Conservation (phyloP, 768 basidiomycete genomes). For the Naematelia aurantialba region DNA sequence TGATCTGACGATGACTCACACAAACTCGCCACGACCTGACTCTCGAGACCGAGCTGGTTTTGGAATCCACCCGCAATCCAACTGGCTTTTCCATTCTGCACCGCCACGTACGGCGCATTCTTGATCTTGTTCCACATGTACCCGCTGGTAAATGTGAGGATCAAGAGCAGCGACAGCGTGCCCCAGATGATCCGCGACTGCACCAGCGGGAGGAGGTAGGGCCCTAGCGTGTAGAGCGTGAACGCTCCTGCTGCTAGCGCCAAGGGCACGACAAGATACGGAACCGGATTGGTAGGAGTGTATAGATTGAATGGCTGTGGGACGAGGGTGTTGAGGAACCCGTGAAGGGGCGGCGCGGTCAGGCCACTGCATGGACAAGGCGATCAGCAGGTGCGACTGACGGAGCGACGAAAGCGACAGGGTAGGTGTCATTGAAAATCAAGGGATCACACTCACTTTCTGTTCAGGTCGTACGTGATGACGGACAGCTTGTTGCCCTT, state of each 20-base stretch:
- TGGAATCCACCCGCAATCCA: conserved; percentile 88
- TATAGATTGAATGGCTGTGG: conserved; percentile 73
- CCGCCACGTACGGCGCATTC: conserved; percentile 61
- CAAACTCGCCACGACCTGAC: conserved; percentile 74
- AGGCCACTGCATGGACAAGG: conserved; percentile 63
- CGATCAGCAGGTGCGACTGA: conserved; percentile 1
- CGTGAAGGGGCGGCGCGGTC: conserved; percentile 69
- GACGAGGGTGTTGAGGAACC: conserved; percentile 68
- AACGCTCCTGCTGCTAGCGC: conserved; percentile 50
- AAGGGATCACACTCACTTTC: conserved; percentile 33
- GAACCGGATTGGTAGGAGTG: conserved; percentile 61
- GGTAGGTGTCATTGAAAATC: not conserved
- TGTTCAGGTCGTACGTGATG: conserved; percentile 59
- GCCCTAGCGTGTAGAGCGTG: conserved; percentile 54
- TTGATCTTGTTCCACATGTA: conserved; percentile 97
- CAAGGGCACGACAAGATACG: conserved; percentile 54
- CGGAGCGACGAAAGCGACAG: not conserved
- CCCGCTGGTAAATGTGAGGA: conserved; percentile 81
- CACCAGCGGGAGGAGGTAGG: conserved; percentile 39
- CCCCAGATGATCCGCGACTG: conserved; percentile 50
- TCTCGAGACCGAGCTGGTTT: conserved; percentile 89
- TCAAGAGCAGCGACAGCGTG: conserved; percentile 59
- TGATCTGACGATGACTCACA: conserved; percentile 59
- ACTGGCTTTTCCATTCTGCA: conserved; percentile 54
- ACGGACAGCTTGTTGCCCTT: conserved; percentile 59